Percentiles rank a stretch among this genome's conserved stretches.
Evolutionary conservation across 2,329 filamentous ascomycete genomes (phyloP).

Genomic region (Aschersonia sp.): DNA sequence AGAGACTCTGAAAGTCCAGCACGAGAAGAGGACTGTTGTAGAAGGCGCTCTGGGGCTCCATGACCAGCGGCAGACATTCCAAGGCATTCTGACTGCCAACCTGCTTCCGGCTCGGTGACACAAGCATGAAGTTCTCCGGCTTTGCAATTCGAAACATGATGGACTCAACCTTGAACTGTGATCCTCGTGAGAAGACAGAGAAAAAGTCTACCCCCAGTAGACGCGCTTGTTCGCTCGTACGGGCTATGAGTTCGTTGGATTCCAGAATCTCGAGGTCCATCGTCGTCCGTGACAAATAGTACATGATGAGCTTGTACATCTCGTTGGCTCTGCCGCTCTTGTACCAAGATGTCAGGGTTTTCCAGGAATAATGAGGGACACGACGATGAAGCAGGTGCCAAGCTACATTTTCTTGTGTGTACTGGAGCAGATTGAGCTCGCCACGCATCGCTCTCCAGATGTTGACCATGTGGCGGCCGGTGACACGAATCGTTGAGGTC

Average conservation of each 20-base stretch:
- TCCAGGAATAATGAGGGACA: conserved; percentile 75
- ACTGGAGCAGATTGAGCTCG: conserved; percentile 84
- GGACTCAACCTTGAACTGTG: conserved; percentile 96
- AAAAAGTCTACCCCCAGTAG: conserved; percentile 92
- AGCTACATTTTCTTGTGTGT: conserved; percentile 89
- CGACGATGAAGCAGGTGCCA: conserved; percentile 81
- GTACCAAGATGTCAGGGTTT: conserved; percentile 73
- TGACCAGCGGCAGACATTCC: conserved; percentile 86
- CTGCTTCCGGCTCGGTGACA: conserved; percentile 82
- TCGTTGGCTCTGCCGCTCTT: conserved; percentile 51
- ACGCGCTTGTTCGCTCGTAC: conserved; percentile 88
- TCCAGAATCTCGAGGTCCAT: conserved; percentile 86
- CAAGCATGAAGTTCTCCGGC: conserved; percentile 81
- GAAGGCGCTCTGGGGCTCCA: conserved; percentile 93
- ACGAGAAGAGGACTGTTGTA: conserved; percentile 84
- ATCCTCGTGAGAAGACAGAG: conserved; percentile 86
- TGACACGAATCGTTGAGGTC: conserved; percentile 83
- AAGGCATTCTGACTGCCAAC: conserved; percentile 88
- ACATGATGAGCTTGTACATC: conserved; percentile 58
- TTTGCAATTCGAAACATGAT: conserved; percentile 98
- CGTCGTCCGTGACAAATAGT: conserved; percentile 62
- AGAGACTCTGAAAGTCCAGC: conserved; percentile 89
- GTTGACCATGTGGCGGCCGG: conserved; percentile 90
- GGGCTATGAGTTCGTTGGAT: conserved; percentile 71
- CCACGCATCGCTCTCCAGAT: conserved; percentile 91